phyloP scores from a whole-genome alignment of 179 eudicot species.

The Pouteria campechiana region DNA sequence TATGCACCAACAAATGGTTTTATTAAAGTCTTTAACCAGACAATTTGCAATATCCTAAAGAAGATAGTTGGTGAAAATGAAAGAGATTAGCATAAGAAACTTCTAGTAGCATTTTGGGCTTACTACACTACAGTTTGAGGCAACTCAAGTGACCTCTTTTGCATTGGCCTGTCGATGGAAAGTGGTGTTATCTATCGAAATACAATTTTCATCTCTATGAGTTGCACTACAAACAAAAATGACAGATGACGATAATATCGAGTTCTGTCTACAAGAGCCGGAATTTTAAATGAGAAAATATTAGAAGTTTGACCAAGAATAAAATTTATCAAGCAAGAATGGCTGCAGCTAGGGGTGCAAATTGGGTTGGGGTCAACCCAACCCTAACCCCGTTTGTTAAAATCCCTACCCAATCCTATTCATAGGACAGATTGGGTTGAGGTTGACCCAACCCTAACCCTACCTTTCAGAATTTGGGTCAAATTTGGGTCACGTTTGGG shows the following conservation, averaged over 20 bases:
- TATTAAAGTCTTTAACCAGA: conserved; percentile 5
- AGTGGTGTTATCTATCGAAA: neutral
- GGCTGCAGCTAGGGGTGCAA: too few species aligned
- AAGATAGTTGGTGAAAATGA: neutral
- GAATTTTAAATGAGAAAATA: neutral
- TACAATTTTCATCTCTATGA: neutral
- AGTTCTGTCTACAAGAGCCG: neutral
- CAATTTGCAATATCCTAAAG: neutral
- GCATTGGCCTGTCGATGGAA: neutral
- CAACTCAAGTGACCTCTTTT: conserved; percentile 1
- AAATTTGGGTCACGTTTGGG: too few species aligned
- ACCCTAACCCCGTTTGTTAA: too few species aligned
- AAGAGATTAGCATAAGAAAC: conserved; percentile 2
- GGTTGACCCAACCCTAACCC: too few species aligned
- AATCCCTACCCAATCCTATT: too few species aligned
- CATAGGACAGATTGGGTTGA: too few species aligned
- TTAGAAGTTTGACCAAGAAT: neutral
- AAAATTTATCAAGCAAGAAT: too few species aligned
- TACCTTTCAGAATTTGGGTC: too few species aligned
- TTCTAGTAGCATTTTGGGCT: neutral
- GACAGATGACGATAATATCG: neutral
- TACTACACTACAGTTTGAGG: neutral
- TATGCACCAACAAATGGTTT: conserved; percentile 1
- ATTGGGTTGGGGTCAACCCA: too few species aligned
- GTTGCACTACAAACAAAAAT: neutral